Conservation (phyloP, 2,329 filamentous ascomycete genomes). For the Claviceps sp. region DNA sequence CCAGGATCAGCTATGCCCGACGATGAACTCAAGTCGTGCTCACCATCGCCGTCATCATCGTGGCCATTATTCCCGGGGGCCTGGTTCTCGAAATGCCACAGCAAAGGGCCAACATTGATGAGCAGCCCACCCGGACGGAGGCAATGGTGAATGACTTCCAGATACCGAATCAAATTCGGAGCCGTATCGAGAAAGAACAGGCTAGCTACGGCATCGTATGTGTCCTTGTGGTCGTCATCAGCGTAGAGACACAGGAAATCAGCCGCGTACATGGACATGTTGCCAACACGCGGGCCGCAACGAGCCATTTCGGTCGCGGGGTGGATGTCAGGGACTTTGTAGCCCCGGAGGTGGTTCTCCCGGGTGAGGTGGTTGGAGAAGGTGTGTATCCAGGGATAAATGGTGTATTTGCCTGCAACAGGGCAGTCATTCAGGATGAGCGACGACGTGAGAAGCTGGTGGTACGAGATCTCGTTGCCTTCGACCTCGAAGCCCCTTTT, state of each 20-base stretch:
- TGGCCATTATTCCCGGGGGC: slow-evolving; percentile 43
- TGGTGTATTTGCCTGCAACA: slow-evolving; percentile 46
- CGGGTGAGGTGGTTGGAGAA: slow-evolving; percentile 77
- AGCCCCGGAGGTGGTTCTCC: slow-evolving; percentile 58
- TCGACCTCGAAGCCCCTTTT: slow-evolving; percentile 59
- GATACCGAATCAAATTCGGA: slow-evolving; percentile 80
- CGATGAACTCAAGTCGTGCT: slow-evolving; percentile 33
- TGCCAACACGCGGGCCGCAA: slow-evolving; percentile 29
- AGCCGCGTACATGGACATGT: slow-evolving; percentile 86
- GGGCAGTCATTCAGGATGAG: slow-evolving; percentile 60
- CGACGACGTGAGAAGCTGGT: slow-evolving; percentile 78
- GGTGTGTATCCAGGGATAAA: slow-evolving; percentile 76
- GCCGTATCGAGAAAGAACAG: slow-evolving; percentile 98
- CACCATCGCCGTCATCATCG: slow-evolving; percentile 36
- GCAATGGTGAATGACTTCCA: slow-evolving; percentile 70
- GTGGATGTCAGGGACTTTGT: slow-evolving; percentile 70
- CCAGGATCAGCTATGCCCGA: slow-evolving; percentile 78
- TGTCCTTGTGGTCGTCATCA: slow-evolving; percentile 41
- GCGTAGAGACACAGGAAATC: slow-evolving; percentile 86
- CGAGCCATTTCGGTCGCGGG: slow-evolving; percentile 41
- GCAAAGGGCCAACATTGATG: slow-evolving; percentile 77
- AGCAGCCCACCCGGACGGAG: slow-evolving; percentile 67
- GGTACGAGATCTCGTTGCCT: slow-evolving; percentile 94
- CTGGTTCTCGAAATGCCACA: slow-evolving; percentile 90
- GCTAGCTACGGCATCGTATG: slow-evolving; percentile 72